Evolutionary conservation across 2,329 filamentous ascomycete genomes (phyloP), one percentile per base, ranked within the genome.

Genomic region (Talaromyces sp.): DNA sequence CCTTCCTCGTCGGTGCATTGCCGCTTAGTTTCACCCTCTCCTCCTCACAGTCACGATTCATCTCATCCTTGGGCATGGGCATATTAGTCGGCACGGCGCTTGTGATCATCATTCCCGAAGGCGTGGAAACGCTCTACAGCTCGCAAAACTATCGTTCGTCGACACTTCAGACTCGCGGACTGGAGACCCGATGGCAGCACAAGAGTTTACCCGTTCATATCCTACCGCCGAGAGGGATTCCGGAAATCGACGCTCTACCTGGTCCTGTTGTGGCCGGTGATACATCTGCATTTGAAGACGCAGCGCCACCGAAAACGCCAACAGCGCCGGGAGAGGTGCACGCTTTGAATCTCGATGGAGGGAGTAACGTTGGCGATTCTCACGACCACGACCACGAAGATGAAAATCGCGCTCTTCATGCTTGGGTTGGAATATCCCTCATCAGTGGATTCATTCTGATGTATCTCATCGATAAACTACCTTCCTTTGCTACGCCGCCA

Each of bases 81-180:
- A 90, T 99, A 60, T 83, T 99, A 9, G 93, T 99, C 16, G 95
- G 95, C 41, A 98, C 95, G 33, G 94, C 94, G 1, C 85, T 99
- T 69, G 94, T 98, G 69, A 93, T 99, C 37, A 98, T 99, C 74
- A 97, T 99, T 72, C 95, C 95, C 0, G 95, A 99, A 78, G 95
- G 95, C 43, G 89, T 98, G 66, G 93, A 97, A 75, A 94, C 95
- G 3, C 85, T 97, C 65, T 92, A 95, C 70, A 88, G 81, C 70
- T 83, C 86, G 43, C 78, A 73, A 60, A 68, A 73, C 19, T 66
- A 72, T 35, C 72, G 71, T 56, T 59, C 62, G 66, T 79, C 76
- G 64, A 73, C 70, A 66, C 71, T 75, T 56, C 74, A 68, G 67
- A 70, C 69, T 19, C 74, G 73, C 43, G 69, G 72, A 6, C 60